phyloP scores from a whole-genome alignment of 1,284 basidiomycete genomes.

The Malassezia sympodialis region DNA sequence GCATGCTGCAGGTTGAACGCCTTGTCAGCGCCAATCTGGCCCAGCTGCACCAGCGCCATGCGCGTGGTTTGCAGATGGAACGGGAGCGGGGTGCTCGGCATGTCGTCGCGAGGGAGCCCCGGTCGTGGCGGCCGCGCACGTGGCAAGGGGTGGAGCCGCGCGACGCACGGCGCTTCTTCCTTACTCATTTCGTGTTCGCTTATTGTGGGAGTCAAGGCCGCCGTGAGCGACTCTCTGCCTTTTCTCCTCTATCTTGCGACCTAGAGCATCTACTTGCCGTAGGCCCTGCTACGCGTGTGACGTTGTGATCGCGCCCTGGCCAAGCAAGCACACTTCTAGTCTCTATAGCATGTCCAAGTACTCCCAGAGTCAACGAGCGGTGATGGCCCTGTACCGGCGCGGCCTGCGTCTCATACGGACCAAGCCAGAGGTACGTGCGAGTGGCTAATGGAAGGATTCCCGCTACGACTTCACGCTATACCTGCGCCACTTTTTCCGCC shows the following conservation, averaged over 20 bases:
- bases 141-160: background rate
- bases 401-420: conserved; percentile 15
- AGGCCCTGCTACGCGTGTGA: background rate
- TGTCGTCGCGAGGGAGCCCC: background rate
- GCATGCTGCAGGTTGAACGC: conserved; percentile 36
- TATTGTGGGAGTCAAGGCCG: conserved; percentile 19
- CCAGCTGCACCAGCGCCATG: conserved; percentile 40
- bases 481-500: conserved; percentile 43
- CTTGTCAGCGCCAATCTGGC: conserved; percentile 38
- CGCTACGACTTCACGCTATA: conserved; percentile 40
- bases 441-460: conserved; percentile 20
- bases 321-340: conserved; percentile 2
- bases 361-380: conserved; percentile 13
- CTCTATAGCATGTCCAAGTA: conserved; percentile 12
- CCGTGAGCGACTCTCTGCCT: background rate
- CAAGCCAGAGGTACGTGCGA: conserved; percentile 17
- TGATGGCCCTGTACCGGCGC: conserved; percentile 14
- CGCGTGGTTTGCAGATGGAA: conserved; percentile 26
- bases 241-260: conserved; percentile 20
- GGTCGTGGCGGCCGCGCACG: background rate
- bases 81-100: conserved; percentile 9
- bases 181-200: conserved; percentile 20
- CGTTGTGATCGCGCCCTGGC: background rate
- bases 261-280: conserved; percentile 10
- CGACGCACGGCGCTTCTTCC: background rate